Base-by-base conservation (phyloP, 2,329 filamentous ascomycete genomes). In the Ascochyta viciae-villosae region DNA sequence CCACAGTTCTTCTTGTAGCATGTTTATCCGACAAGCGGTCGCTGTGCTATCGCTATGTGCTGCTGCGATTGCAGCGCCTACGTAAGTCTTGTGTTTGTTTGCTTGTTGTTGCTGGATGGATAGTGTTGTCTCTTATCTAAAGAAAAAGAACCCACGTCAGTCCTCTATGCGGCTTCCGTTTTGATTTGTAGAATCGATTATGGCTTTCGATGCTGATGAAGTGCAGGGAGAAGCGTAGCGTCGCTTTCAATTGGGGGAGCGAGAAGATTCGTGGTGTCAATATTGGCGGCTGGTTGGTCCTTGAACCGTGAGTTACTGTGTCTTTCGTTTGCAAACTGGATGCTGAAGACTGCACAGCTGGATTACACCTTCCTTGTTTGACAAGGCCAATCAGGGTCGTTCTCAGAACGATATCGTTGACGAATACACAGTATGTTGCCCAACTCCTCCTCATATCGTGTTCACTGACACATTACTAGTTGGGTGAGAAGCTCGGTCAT, bases 311-410 rank as follows among this genome's bases (percentile, higher is more conserved):
- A 65, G 74, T 71, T 24, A 24, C 31, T 6, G 15, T 6, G 23
- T 22, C 16, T 31, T 12, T 31, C 2, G 2, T 13, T 13, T 31
- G 29, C 7, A 8, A 8, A 16, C 13, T 10, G 24, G 19, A 37
- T 38, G 29, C 31, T 50, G 10, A 53, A 4, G 9, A 33, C 6
- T 16, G 6, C 6, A 6, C 16, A 76, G 72, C 31, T 85, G 82
- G 82, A 86, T 86, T 47, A 85, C 82, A 5, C 84, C 83, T n/a
- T 84, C 81, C 1, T 76, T 86, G 43, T 86, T 85, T 64, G 71
- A 79, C 50, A 53, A 46, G 4, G 66, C 57, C 35, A 68, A 68
- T 31, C 38, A 56, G 12, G 58, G 66, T 37, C 61, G 67, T 39
- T 62, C 65, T 49, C 62, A 62, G 56, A 53, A 63, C 47, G 67